Base-by-base conservation (phyloP, 2,329 filamentous ascomycete species). In the Ophiobolus disseminans region DNA sequence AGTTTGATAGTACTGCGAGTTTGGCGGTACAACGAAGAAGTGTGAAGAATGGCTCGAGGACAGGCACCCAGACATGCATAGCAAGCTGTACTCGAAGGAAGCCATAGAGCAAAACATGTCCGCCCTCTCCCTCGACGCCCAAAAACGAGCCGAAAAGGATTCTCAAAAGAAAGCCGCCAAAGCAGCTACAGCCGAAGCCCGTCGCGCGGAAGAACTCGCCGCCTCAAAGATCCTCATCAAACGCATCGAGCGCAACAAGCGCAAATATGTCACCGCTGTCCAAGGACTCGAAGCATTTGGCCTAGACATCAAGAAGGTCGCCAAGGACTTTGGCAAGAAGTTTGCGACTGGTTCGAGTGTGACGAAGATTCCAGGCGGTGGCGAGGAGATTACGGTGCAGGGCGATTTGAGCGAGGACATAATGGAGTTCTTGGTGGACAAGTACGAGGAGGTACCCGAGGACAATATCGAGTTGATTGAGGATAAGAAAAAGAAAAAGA, bases 251-350 rank as follows among this genome's bases (percentile, higher is more conserved):
- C 86, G 94, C 56, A 97, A 96, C 77, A 99, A 99, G 82, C 86
- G 94, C 69, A 99, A 99, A 79, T 95, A 87, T 72, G 92, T 99
- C 45, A 99, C 94, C 0, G 88, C 92, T 13, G 86, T 99, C n/a
- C 85, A 85, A 5, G 94, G 94, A 0, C 80, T 99, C 16, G 94
- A 99, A 73, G 86, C 88, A 0, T 96, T 97, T 68, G 91, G 91
- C 0, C 75, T 97, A 32, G 93, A 97, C 47, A 82, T 97, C 67
- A 99, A 99, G 76, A 97, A 97, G 79, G 81, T 96, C 6, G 87
- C 92, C 49, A 97, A 97, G 80, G 94, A 97, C 68, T 87, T 97
- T 62, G 94, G 94, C 55, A 99, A 97, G 84, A 97, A 97, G 77
- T 97, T 99, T 70, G 94, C 94, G 22, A 97, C 94, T 8, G 94